Evolutionary conservation across 1,139 yeast genomes (phyloP).

Genomic region (Debaryomycetaceae sp.): DNA sequence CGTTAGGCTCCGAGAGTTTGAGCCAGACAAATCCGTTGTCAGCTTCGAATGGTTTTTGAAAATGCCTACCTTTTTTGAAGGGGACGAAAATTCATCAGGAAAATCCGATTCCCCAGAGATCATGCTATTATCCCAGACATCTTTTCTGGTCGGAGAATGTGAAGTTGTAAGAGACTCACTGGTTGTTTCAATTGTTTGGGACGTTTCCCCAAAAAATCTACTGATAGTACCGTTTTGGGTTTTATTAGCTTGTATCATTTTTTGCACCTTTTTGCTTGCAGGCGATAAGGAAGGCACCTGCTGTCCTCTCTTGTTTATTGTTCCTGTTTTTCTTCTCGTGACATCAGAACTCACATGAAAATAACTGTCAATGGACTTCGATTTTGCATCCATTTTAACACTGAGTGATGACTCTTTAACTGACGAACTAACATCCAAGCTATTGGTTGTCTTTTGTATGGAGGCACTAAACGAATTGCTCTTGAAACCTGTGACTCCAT

Average conservation of each 20-base stretch:
- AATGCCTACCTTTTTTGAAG: constrained; percentile 9
- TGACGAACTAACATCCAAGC: background rate
- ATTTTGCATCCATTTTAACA: constrained; percentile 1
- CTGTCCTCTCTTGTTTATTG: background rate
- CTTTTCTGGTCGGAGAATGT: background rate
- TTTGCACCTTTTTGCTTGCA: constrained; percentile 1
- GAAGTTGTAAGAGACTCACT: background rate
- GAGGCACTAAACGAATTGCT: constrained; percentile 20
- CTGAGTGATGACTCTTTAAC: background rate
- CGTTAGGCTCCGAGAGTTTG: background rate
- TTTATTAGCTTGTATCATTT: background rate
- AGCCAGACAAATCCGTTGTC: background rate
- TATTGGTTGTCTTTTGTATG: background rate
- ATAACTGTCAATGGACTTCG: constrained; percentile 6
- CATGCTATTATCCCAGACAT: constrained; percentile 17
- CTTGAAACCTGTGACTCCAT: constrained; percentile 21
- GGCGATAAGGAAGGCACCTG: background rate
- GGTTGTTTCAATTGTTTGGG: background rate
- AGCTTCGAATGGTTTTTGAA: constrained; percentile 1
- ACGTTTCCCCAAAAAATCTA: background rate
- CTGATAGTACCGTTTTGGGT: background rate
- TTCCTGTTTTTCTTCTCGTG: background rate
- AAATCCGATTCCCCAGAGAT: constrained; percentile 35
- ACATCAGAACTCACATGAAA: constrained; percentile 1
- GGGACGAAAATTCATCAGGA: constrained; percentile 34